Base-by-base conservation (phyloP, 805 yeast species). In the Kodamaea restingae region DNA sequence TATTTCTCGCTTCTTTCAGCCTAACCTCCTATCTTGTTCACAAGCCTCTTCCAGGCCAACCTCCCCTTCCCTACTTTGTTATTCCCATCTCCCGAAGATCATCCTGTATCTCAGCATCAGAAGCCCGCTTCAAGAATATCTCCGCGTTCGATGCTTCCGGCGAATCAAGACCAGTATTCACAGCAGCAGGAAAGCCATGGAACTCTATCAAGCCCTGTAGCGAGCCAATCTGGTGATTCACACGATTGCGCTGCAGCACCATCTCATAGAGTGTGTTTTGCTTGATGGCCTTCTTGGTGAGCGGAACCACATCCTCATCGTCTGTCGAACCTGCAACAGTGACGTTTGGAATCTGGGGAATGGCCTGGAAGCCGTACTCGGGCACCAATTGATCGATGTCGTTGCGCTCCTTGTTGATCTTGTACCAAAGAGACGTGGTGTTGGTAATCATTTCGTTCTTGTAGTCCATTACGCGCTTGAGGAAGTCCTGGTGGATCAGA, bases 371-470 rank as follows among this genome's bases (percentile, higher is more conserved):
- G 42, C 66, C 78, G 74, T 49, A 78, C 59, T 73, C 76, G 4
- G 80, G 67, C 14, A 75, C 79, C 36, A 78, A 51, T 46, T 76
- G 74, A 57, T 88, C 96, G 77, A 87, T 73, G 32, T 79, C 80
- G 46, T 95, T 73, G 51, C 97, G 73, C 58, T 93, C 98, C 52
- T 82, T 79, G 61, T 88, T 90, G 53, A 90, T 84, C 48, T 84
- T 82, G 65, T 91, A 91, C 98, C 98, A 93, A 46, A 78, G 73
- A 29, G 83, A 76, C 4, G 97, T 90, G 3, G 95, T 84, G 6
- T 77, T 72, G 43, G 76, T 70, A 35, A 91, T 72, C 67, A 87
- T 71, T 18, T 73, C 67, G 38, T 73, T 72, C 45, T 88, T 83
- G 33, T 75, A 60, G 54, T 88, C 95, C 50, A 81, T 77, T 25